phyloP scores from a whole-genome alignment of 2,329 filamentous ascomycete genomes.

The Trichoderma afroharzianum region DNA sequence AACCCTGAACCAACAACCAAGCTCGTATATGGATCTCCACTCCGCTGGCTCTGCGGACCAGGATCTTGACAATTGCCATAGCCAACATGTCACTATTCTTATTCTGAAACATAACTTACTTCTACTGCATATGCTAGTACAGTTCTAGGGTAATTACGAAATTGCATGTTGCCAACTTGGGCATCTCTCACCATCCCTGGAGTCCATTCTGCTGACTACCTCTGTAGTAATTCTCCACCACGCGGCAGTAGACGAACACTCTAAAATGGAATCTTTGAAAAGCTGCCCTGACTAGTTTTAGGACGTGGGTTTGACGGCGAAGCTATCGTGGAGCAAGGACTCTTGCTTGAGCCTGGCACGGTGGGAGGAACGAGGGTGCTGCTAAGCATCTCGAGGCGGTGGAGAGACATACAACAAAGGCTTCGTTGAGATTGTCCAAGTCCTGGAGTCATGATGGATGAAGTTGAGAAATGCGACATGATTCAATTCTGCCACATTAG shows the following conservation, averaged over 20 bases:
- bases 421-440: neutral
- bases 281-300: neutral
- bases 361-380: neutral
- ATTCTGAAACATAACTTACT: neutral
- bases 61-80: neutral
- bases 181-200: neutral
- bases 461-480: neutral
- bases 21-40: neutral
- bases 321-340: neutral
- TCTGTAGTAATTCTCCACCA: neutral
- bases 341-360: neutral
- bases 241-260: neutral
- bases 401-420: neutral
- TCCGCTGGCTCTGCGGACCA: neutral
- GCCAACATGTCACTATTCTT: neutral
- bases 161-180: neutral
- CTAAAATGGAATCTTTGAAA: neutral
- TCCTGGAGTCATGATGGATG: neutral
- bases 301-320: neutral
- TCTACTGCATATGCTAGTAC: neutral
- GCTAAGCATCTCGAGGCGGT: neutral
- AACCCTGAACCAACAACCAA: neutral
- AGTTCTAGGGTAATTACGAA: neutral
- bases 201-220: neutral
- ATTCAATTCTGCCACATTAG: neutral